Conservation (phyloP, 371 early-diverging fungal genomes). For the Haplosporangium sp. region DNA sequence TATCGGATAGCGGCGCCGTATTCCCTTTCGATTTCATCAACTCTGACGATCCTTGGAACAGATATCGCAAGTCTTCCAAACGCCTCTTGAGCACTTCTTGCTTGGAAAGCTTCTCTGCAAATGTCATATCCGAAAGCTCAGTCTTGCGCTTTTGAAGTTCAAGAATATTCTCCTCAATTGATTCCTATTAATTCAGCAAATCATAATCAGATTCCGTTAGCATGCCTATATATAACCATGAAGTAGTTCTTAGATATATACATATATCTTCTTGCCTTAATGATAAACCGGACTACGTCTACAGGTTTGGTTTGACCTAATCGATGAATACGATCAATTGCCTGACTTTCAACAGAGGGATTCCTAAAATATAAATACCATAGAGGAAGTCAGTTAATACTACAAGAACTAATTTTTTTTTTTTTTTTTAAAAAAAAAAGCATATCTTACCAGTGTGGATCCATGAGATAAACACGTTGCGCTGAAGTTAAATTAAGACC, state of each 20-base stretch:
- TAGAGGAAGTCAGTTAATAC: no score
- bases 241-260: no score
- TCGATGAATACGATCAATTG: slow-evolving; percentile 87
- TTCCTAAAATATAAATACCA: slow-evolving; percentile 62
- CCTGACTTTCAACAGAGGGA: slow-evolving; percentile 82
- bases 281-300: slow-evolving; percentile 63
- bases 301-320: slow-evolving; percentile 68
- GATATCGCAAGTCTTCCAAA: slow-evolving; percentile 46
- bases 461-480: slow-evolving; percentile 76
- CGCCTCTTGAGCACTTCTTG: slow-evolving; percentile 54
- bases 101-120: slow-evolving; percentile 52
- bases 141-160: slow-evolving; percentile 54
- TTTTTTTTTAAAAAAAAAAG: not conserved
- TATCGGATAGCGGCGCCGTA: not conserved
- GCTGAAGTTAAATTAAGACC: slow-evolving; percentile 92
- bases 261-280: slow-evolving; percentile 40
- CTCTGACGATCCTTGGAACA: slow-evolving; percentile 52
- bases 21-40: slow-evolving; percentile 20
- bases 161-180: slow-evolving; percentile 61
- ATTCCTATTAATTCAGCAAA: slow-evolving; percentile 33
- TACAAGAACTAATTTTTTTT: no score
- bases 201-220: not conserved
- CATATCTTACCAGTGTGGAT: slow-evolving; percentile 58
- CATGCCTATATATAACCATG: no score
- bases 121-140: slow-evolving; percentile 52